Base-by-base conservation (phyloP, 2,329 filamentous ascomycete genomes). In the Diplodia mutila region DNA sequence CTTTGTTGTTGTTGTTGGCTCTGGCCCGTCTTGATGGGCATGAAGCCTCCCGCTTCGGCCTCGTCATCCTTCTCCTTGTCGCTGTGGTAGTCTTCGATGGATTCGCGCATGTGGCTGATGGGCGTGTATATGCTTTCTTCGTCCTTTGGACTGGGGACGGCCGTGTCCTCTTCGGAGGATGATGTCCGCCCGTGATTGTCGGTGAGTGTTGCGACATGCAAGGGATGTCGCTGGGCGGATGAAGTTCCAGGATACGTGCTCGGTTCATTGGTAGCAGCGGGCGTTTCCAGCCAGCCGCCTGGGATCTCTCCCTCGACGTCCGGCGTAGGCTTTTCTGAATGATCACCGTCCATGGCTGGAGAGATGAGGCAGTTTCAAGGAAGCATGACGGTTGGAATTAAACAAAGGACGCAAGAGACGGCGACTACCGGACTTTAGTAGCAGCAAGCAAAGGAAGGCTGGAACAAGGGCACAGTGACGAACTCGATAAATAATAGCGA, bases 231-330 rank as follows among this genome's bases (percentile, higher is more conserved):
- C 27, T 52, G 46, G 8, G 16, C 21, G 23, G 66, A 23, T 39
- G 66, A 25, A 1, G 59, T 42, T 0, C 51, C 55, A n/a, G 46
- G 34, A 21, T 57, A 64, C 25, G 37, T 25, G 12, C 18, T 42
- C 61, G 59, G 27, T 29, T 48, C 59, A 66, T 57, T 42, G 49
- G 70, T 16, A 61, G 63, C 29, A 7, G 70, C 72, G 18, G 77
- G 75, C 55, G 77, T 79, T 18, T 77, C 75, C 61, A 76, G 74
- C 75, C 76, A 79, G 5, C 72, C 76, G 61, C 75, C 78, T 18
- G 76, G 77, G 7, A 78, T 68, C 4, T 76, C 73, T 12, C 29
- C 46, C 29, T 76, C 74, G 7, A 72, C 69, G 21, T 74, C 69
- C 21, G 76, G 76, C n/a, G 76, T 78, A 14, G 76, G 73, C 37